Evolutionary conservation across 106 monocot genomes (phyloP).

Genomic region (Acorus calamus): DNA sequence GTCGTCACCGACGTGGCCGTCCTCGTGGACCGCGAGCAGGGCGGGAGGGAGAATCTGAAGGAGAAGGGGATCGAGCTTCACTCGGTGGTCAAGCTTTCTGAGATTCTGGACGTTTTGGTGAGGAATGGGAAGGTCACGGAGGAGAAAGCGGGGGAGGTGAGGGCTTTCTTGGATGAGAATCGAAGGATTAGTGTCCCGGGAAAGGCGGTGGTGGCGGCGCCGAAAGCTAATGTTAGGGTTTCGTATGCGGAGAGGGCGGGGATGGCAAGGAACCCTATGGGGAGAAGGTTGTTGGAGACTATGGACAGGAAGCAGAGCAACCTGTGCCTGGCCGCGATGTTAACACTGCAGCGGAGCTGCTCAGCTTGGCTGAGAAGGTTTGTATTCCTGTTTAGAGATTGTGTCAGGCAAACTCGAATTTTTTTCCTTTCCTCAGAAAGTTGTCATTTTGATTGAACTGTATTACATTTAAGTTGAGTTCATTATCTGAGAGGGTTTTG

Average conservation of each 20-base stretch:
- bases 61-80: conserved; percentile 60
- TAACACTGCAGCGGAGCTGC: conserved; percentile 63
- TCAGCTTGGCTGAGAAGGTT: conserved; percentile 77
- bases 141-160: conserved; percentile 52
- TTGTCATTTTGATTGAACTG: too few species aligned
- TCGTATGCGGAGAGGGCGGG: conserved; percentile 53
- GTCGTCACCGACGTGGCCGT: conserved; percentile 68
- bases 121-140: conserved; percentile 39
- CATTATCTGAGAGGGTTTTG: too few species aligned
- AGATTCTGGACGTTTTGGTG: conserved; percentile 57
- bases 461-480: too few species aligned
- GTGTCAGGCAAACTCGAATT: neutral
- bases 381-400: neutral
- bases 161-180: conserved; percentile 60
- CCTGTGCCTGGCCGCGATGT: conserved; percentile 83
- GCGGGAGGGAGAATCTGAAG: conserved; percentile 75
- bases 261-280: conserved; percentile 57
- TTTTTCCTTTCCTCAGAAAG: too few species aligned
- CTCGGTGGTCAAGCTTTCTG: conserved; percentile 46
- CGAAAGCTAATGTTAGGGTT: conserved; percentile 25
- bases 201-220: neutral
- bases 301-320: conserved; percentile 91
- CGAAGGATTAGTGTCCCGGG: conserved; percentile 40
- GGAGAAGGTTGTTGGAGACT: conserved; percentile 77
- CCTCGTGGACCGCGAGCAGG: conserved; percentile 82